These are phyloP conservation scores for Diaporthe amygdali DNA, from an alignment of 2,329 filamentous ascomycete genomes.

Conservation along the genomic window DNA sequence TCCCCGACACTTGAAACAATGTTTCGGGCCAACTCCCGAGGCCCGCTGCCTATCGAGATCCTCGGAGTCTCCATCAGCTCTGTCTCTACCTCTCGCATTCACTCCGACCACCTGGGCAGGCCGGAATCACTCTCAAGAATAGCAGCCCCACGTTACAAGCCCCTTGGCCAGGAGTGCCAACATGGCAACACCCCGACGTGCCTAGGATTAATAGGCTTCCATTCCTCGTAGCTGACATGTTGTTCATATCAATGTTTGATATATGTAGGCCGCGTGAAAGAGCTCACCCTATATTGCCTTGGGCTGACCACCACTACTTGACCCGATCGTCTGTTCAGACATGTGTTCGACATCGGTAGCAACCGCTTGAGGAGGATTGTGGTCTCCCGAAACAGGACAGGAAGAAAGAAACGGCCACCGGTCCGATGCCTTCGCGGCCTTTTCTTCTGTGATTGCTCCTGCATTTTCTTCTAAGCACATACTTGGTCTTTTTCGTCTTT, in stretches of 20 bases:
- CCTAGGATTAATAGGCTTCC: neutral
- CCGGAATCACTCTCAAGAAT: constrained; percentile 1
- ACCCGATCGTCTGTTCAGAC: neutral
- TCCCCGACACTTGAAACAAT: neutral
- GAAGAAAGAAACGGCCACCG: neutral
- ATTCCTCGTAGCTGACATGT: neutral
- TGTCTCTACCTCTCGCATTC: too few relatives aligned
- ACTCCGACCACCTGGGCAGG: neutral
- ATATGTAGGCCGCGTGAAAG: neutral
- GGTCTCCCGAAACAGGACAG: neutral
- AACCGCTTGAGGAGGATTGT: constrained; percentile 3
- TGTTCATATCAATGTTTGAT: neutral
- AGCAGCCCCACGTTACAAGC: neutral
- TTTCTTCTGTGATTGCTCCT: neutral
- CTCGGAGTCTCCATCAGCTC: neutral
- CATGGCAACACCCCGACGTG: neutral
- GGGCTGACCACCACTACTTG: neutral
- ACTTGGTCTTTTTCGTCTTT: neutral
- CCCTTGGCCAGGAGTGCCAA: neutral
- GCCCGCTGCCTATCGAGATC: neutral
- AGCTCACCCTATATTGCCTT: neutral
- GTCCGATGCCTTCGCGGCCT: neutral
- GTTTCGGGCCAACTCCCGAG: neutral
- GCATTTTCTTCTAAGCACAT: neutral
- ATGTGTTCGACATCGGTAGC: neutral